These are phyloP conservation scores for Opeltia flavorubescens DNA, from an alignment of 495 filamentous ascomycete genomes.

Conservation along the genomic window DNA sequence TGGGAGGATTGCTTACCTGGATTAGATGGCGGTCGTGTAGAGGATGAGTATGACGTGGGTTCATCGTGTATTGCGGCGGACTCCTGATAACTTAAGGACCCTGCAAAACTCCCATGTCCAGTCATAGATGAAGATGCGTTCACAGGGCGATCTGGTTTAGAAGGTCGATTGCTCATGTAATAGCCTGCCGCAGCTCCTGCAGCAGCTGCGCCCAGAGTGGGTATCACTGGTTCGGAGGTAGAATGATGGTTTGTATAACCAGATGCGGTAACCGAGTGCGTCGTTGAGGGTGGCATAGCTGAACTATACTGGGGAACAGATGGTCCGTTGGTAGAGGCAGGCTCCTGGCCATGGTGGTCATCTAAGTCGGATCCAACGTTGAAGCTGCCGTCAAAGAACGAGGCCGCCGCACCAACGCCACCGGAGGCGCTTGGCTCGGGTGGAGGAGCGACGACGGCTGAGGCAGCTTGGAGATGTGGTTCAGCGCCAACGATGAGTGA, in stretches of 20 bases:
- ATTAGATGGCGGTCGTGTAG: constrained; percentile 9
- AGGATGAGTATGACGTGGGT: constrained; percentile 2
- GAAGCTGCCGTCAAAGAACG: constrained; percentile 23
- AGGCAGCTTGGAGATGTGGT: constrained; percentile 36
- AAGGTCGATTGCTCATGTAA: constrained; percentile 27
- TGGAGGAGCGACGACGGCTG: constrained; percentile 31
- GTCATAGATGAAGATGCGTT: constrained; percentile 19
- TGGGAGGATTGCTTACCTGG: constrained; percentile 26
- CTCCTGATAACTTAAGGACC: constrained; percentile 6
- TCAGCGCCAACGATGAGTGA: constrained; percentile 36
- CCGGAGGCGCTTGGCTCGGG: constrained; percentile 39
- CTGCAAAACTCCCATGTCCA: constrained; percentile 14
- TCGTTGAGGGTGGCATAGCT: constrained; percentile 3
- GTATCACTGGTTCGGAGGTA: constrained; percentile 15
- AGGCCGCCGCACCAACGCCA: constrained; percentile 35
- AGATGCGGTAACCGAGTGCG: constrained; percentile 3
- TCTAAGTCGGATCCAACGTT: constrained; percentile 10
- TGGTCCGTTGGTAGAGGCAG: constrained; percentile 9
- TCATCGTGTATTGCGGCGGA: constrained; percentile 5
- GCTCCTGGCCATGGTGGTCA: constrained; percentile 7
- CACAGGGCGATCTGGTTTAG: constrained; percentile 20
- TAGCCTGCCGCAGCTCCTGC: constrained; percentile 37
- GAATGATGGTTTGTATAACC: constrained; percentile 11
- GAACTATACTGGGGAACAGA: constrained; percentile 15
- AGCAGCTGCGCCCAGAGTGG: constrained; percentile 30